Percentiles rank a stretch among this genome's conserved stretches.
These are phyloP conservation scores for Hordeum pubiflorum DNA, from an alignment of 202 grass and related monocot genomes.

Conservation along the genomic window DNA sequence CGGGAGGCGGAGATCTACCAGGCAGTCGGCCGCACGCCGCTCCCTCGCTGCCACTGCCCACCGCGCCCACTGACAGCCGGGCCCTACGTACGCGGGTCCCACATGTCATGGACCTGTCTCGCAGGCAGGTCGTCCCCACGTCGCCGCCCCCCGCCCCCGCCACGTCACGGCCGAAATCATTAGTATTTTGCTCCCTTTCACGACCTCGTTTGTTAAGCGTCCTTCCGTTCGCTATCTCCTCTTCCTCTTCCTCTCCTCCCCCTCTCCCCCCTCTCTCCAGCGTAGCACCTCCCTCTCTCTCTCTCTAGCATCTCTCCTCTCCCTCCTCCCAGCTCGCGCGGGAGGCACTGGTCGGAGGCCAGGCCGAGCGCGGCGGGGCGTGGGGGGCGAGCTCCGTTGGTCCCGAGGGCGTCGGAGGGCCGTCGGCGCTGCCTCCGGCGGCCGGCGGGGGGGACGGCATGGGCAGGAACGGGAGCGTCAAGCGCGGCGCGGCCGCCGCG, in stretches of 20 bases:
- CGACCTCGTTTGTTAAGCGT: conserved; percentile 32
- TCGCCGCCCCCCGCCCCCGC: conserved; percentile 19
- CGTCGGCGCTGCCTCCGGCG: background rate
- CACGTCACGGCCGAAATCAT: conserved; percentile 48
- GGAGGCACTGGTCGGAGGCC: conserved; percentile 36
- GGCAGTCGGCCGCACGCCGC: conserved; percentile 22
- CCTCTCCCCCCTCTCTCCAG: background rate
- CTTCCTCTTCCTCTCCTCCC: background rate
- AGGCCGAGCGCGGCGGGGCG: conserved; percentile 20
- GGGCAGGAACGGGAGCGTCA: conserved; percentile 52
- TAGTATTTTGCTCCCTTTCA: conserved; percentile 19
- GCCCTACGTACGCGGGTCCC: accelerated
- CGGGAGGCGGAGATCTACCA: conserved; percentile 47
- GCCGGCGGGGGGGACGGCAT: conserved; percentile 19
- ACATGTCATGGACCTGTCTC: background rate
- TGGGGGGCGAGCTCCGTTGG: conserved; percentile 5
- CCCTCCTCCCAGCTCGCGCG: background rate
- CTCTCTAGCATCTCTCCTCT: background rate
- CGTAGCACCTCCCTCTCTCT: background rate
- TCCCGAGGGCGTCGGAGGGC: background rate
- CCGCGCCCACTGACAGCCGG: accelerated
- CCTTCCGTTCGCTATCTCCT: conserved; percentile 35
- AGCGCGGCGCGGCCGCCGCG: conserved; percentile 30
- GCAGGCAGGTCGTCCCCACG: conserved; percentile 15
- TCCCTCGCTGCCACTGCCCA: background rate